These are phyloP conservation scores for Candida mattraensis DNA, from an alignment of 805 yeast species.

Conservation along the genomic window DNA sequence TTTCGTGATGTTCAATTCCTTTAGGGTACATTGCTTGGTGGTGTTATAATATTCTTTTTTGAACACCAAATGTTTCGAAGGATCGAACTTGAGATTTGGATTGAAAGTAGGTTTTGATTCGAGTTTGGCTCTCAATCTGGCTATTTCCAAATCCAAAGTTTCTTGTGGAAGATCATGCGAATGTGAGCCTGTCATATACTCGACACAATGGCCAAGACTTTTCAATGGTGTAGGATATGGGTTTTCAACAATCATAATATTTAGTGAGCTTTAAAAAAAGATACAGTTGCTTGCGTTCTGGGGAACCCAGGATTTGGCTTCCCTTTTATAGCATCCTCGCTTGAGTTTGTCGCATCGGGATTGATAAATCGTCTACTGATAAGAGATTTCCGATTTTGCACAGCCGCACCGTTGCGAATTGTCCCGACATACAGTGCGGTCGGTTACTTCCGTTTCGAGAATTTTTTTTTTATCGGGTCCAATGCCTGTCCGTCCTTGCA, in stretches of 20 bases:
- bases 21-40: slow-evolving; percentile 38
- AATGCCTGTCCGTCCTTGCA: background rate
- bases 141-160: slow-evolving; percentile 27
- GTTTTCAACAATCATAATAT: slow-evolving; percentile 16
- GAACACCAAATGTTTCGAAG: slow-evolving; percentile 36
- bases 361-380: too few relatives aligned
- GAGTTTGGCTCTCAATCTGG: slow-evolving; percentile 16
- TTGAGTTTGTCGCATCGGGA: too few relatives aligned
- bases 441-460: too few relatives aligned
- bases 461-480: too few relatives aligned
- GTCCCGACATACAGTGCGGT: too few relatives aligned
- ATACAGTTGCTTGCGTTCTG: too few relatives aligned
- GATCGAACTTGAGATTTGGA: slow-evolving; percentile 36
- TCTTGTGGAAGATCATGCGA: slow-evolving; percentile 24
- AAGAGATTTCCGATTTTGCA: too few relatives aligned
- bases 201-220: slow-evolving; percentile 20
- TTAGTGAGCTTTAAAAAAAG: too few relatives aligned
- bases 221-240: slow-evolving; percentile 23
- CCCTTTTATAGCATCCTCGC: slow-evolving; percentile 1
- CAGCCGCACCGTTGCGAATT: too few relatives aligned
- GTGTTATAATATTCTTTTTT: slow-evolving; percentile 36
- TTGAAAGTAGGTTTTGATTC: slow-evolving; percentile 29
- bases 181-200: slow-evolving; percentile 18
- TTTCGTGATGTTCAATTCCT: slow-evolving; percentile 36
- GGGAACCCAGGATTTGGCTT: too few relatives aligned